These are phyloP conservation scores for Stenogyne calaminthoides DNA, from an alignment of 305 asterid genomes.

Conservation along the genomic window DNA sequence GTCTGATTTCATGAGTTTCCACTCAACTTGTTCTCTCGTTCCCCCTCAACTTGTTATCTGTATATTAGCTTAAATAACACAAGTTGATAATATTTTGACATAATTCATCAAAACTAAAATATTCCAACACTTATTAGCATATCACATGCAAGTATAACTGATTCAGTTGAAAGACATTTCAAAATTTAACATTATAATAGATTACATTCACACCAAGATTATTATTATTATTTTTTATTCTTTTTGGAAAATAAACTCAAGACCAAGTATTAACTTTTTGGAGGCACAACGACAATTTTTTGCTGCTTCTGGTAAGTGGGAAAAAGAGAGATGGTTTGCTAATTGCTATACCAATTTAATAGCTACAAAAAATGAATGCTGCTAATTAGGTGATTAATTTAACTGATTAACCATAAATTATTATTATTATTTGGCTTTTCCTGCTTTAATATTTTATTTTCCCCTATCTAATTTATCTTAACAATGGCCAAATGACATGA, in stretches of 20 bases:
- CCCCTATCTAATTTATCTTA: neutral
- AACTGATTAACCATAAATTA: neutral
- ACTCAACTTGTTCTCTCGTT: too few relatives aligned
- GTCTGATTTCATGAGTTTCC: too few relatives aligned
- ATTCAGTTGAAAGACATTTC: slow-evolving; percentile 6
- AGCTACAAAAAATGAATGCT: neutral
- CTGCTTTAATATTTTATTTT: neutral
- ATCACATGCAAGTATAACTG: neutral
- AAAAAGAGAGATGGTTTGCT: neutral
- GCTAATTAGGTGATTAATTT: neutral
- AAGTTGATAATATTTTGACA: too few relatives aligned
- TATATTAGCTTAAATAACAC: too few relatives aligned
- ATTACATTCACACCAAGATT: too few relatives aligned
- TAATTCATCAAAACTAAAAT: too few relatives aligned
- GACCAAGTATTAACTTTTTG: neutral
- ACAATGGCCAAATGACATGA: neutral
- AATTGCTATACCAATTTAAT: slow-evolving; percentile 8
- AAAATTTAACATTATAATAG: neutral
- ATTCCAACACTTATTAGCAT: too few relatives aligned
- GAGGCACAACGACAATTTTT: neutral
- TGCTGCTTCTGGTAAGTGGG: neutral
- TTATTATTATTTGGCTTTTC: neutral
- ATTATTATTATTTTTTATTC: too few relatives aligned
- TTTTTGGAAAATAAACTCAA: neutral
- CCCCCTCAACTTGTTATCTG: too few relatives aligned